Evolutionary conservation across 768 basidiomycete genomes (phyloP), one percentile per base, ranked within the genome.

Genomic region (Lentinus brumalis): DNA sequence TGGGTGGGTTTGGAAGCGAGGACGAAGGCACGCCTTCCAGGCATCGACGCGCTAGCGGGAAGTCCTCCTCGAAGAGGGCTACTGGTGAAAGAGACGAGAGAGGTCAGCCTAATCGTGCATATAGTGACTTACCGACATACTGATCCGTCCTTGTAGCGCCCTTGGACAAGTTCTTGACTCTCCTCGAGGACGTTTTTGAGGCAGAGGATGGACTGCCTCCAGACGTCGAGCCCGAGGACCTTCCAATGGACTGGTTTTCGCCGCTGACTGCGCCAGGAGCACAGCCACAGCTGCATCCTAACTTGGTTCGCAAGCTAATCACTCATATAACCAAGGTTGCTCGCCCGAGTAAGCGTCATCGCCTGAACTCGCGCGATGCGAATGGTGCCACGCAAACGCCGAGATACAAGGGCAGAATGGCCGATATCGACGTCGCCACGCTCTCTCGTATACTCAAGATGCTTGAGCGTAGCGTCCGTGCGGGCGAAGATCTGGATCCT

Each of bases 181-280:
- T 93, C 16, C 77, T 96, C 1, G 92, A 94, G 64, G 94, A 96
- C 56, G 82, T 97, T 15, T 91, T 96, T 57, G 88, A 91, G 63
- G 86, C 90, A 0, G 87, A 92, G 66, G 94, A 95, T 69, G 71
- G 80, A 0, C 76, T 93, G 15, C 81, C 87, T 3, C 76, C 84
- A 0, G 87, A 89, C 51, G 72, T 77, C 2, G 79, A 81, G 41
- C 61, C 76, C n/a, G 61, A 70, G 14, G 79, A 86, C 53, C 76
- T 93, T 12, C 78, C 86, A 4, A 69, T 77, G 31, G 83, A 87
- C 8, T 89, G 79, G 69, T 94, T 86, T 73, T 94, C 86, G 26
- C 76, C 76, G 7, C 75, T 83, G 32, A 89, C 86, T 0, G 66
- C 73, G 26, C 87, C 92, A 59, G 73, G 76, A 51, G 76, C 85